Evolutionary conservation across 805 yeast genomes (phyloP).

Genomic region (Yarrowia sp.): DNA sequence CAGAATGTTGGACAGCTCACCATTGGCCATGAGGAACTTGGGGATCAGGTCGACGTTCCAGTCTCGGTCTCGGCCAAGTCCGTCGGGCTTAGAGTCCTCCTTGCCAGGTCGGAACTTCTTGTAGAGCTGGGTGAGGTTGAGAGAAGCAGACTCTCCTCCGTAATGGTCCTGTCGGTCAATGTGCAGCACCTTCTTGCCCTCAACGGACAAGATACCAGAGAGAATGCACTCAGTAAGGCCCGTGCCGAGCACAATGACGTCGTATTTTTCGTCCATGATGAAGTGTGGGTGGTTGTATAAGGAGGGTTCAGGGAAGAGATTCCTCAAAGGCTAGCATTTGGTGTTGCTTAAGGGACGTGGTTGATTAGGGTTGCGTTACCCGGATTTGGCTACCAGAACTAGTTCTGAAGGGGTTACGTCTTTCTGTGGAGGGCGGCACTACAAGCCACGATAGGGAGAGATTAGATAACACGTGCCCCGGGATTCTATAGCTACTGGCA

Average conservation of each 20-base stretch:
- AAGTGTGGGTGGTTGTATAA: not conserved
- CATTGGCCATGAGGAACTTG: constrained; percentile 94
- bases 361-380: constrained; percentile 25
- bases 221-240: constrained; percentile 97
- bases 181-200: constrained; percentile 95
- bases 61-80: constrained; percentile 87
- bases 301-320: not conserved
- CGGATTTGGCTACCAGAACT: constrained; percentile 6
- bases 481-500: not conserved
- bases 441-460: not conserved
- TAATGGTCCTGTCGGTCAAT: constrained; percentile 95
- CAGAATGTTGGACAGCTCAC: constrained; percentile 91
- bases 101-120: constrained; percentile 81
- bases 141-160: constrained; percentile 59
- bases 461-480: not conserved
- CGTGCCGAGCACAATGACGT: constrained; percentile 88
- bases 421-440: not conserved
- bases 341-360: constrained; percentile 23
- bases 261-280: constrained; percentile 90
- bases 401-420: not conserved
- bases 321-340: not conserved
- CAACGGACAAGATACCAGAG: constrained; percentile 92
- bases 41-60: constrained; percentile 98
- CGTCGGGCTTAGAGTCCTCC: constrained; percentile 52
- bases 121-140: constrained; percentile 52